These are phyloP conservation scores for Anisogramma anomala DNA, from an alignment of 2,329 filamentous ascomycete genomes.

Conservation along the genomic window DNA sequence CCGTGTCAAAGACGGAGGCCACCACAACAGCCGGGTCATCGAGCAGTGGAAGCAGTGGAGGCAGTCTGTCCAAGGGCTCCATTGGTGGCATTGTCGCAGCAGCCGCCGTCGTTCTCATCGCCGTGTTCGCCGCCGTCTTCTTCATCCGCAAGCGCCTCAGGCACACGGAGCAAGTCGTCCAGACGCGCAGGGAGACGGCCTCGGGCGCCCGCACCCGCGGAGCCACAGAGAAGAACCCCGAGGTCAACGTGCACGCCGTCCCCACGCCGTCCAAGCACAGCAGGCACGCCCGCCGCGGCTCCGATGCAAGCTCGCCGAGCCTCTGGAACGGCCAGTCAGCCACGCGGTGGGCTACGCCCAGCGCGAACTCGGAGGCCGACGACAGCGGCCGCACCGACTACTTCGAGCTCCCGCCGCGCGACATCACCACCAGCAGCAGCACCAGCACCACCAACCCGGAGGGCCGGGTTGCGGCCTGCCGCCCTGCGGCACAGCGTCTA, in stretches of 20 bases:
- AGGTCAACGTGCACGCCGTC: slow-evolving; percentile 24
- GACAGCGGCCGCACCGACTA: slow-evolving; percentile 13
- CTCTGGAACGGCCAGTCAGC: slow-evolving; percentile 10
- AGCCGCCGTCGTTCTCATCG: slow-evolving; percentile 34
- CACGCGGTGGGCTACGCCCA: slow-evolving; percentile 16
- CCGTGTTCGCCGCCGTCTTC: slow-evolving; percentile 34
- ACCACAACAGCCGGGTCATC: slow-evolving; percentile 17
- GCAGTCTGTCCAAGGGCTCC: slow-evolving; percentile 28
- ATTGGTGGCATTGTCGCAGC: slow-evolving; percentile 45
- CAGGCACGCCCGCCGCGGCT: slow-evolving; percentile 14
- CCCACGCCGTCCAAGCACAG: slow-evolving; percentile 29
- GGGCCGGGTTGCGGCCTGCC: too few relatives aligned
- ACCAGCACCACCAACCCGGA: too few relatives aligned
- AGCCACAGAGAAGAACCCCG: slow-evolving; percentile 20
- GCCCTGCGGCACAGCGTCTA: slow-evolving; percentile 17
- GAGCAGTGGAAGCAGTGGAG: slow-evolving; percentile 18
- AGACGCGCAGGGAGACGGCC: slow-evolving; percentile 25
- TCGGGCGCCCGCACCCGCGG: slow-evolving; percentile 21
- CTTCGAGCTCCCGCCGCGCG: slow-evolving; percentile 15
- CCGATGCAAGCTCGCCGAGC: slow-evolving; percentile 16
- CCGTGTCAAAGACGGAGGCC: slow-evolving; percentile 30
- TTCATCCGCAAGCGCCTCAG: slow-evolving; percentile 41
- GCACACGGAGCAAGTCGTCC: slow-evolving; percentile 30
- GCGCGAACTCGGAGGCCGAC: slow-evolving; percentile 19
- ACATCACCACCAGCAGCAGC: slow-evolving; percentile 15